Evolutionary conservation across 441 rosid genomes (phyloP), one percentile per base, ranked within the genome.

Genomic region (Gossypium gossypioides): DNA sequence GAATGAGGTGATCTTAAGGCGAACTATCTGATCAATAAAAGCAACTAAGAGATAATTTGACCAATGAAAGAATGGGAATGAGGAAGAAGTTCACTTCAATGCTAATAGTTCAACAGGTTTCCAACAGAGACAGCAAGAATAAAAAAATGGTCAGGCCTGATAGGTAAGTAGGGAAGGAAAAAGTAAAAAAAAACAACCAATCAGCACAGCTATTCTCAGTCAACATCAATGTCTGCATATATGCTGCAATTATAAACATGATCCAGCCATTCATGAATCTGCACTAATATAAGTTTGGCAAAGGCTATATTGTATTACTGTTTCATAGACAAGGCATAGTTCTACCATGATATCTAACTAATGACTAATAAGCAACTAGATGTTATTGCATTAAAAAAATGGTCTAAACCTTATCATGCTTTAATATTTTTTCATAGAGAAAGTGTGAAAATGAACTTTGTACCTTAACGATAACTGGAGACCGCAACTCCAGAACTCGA

Each of bases 401-500:
- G 27, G 44, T 18, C 40, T 18, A 32, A 56, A 22, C 18, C 51
- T 56, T 21, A 7, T 13, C 37, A 13, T 57, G 6, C 21, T 55
- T 54, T 6, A 22, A 6, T 32, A 16, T 13, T 55, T 54, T 21
- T 19, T 37, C 6, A 37, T 6, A 19, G 37, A 44, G n/a, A 19
- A 44, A 44, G 58, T 2, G 42, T 10, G 12, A 25, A 25, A 15
- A 21, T 7, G 67, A 70, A 54, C 5, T 42, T 2, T 57, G 77
- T 86, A 96, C 99, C 99, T 89, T 89, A 56, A 96, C 92, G 77
- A 96, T 91, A 69, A 93, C 74, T 0, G 98, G 99, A 44, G 99
- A 90, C 40, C 99, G 96, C 68, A 96, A 82, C 82, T 93, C 98
- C 63, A 93, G 79, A 77, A 91, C 96, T 57, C 89, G 89, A 79